phyloP scores from a whole-genome alignment of 148 eudicot species.

The Agrostemma githago region DNA sequence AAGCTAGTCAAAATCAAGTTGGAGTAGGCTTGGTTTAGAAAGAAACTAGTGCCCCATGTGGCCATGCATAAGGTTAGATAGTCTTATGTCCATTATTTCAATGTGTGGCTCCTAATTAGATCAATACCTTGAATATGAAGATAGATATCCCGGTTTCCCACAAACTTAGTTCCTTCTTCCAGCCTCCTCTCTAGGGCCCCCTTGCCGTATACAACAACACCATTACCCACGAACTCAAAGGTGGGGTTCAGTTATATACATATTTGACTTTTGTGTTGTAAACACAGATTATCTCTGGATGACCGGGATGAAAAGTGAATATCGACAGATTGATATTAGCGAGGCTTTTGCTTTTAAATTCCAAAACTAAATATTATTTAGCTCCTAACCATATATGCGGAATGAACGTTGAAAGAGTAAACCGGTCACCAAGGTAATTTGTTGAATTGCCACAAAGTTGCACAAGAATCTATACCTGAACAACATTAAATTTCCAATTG shows the following conservation, averaged over 20 bases:
- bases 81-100: too few species aligned
- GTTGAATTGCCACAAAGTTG: background rate
- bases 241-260: background rate
- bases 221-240: background rate
- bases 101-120: background rate
- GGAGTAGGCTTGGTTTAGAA: background rate
- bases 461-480: conserved; percentile 55
- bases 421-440: background rate
- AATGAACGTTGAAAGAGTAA: background rate
- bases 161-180: background rate
- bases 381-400: background rate
- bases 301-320: too few species aligned
- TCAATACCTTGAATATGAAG: background rate
- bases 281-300: too few species aligned
- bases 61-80: too few species aligned
- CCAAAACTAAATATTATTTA: background rate
- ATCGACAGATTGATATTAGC: background rate
- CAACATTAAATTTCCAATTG: conserved; percentile 84
- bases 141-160: too few species aligned
- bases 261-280: background rate
- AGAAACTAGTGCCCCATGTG: background rate
- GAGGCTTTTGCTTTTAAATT: background rate
- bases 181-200: background rate
- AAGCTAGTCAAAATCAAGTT: background rate
- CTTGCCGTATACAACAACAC: too few species aligned